phyloP scores from a whole-genome alignment of 1,284 basidiomycete species.

The Cutaneotrichosporon arboriforme region DNA sequence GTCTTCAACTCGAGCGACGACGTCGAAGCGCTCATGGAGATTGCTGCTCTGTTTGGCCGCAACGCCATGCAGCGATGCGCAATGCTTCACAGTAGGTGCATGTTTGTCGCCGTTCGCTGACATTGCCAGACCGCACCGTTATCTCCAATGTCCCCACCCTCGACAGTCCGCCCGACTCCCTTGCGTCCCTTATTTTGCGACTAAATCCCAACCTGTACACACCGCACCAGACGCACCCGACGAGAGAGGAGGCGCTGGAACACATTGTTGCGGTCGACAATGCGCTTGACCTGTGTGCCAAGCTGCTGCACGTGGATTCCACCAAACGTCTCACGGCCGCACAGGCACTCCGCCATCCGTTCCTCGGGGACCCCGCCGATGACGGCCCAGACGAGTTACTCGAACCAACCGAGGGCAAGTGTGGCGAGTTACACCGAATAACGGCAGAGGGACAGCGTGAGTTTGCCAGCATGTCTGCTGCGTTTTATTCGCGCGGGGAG shows the following conservation, averaged over 20 bases:
- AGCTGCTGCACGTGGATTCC: conserved; percentile 66
- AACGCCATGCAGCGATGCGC: conserved; percentile 79
- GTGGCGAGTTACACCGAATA: conserved; percentile 34
- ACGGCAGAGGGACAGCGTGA: conserved; percentile 34
- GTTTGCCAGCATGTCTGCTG: conserved; percentile 12
- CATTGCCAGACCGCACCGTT: conserved; percentile 69
- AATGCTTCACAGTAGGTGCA: conserved; percentile 72
- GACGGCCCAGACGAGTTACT: conserved; percentile 24
- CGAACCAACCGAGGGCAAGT: conserved; percentile 32
- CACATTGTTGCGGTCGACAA: conserved; percentile 58
- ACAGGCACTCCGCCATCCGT: conserved; percentile 69
- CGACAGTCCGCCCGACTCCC: conserved; percentile 59
- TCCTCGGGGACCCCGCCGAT: conserved; percentile 52
- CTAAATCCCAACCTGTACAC: conserved; percentile 69
- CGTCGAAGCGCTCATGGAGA: conserved; percentile 90
- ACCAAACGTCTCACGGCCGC: conserved; percentile 69
- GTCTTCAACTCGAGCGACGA: conserved; percentile 94
- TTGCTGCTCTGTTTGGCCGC: conserved; percentile 80
- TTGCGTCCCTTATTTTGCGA: conserved; percentile 66
- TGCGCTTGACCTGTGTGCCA: conserved; percentile 67
- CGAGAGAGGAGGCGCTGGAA: conserved; percentile 35
- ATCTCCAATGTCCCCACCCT: conserved; percentile 76
- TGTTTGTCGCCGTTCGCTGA: neutral
- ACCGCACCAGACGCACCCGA: conserved; percentile 49
- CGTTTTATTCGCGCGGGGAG: too few species aligned